A percentile compares a stretch with the other conserved stretches of the same genome.
These are phyloP conservation scores for Craterostigma plantagineum DNA, from an alignment of 257 asterid genomes.

Conservation along the genomic window DNA sequence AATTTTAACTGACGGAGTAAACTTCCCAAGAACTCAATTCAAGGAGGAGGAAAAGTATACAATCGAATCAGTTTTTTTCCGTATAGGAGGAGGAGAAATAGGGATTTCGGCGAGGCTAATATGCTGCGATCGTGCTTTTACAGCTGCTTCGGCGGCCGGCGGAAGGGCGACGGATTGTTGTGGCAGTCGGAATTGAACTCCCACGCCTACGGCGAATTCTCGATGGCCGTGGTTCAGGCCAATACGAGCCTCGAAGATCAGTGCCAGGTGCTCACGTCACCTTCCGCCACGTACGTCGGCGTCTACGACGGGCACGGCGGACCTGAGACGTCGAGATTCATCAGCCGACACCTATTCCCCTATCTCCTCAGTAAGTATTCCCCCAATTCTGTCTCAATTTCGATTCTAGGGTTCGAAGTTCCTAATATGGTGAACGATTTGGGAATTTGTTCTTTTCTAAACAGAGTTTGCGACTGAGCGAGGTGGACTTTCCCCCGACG, in stretches of 20 bases:
- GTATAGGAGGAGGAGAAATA: too few species aligned
- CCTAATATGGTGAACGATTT: too few species aligned
- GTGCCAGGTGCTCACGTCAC: slow-evolving; percentile 76
- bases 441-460: background rate
- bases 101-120: too few species aligned
- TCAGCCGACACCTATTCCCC: slow-evolving; percentile 63
- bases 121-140: slow-evolving; percentile 56
- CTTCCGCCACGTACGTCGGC: slow-evolving; percentile 80
- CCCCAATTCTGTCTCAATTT: background rate
- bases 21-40: too few species aligned
- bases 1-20: too few species aligned
- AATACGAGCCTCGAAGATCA: slow-evolving; percentile 82
- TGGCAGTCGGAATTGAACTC: slow-evolving; percentile 84
- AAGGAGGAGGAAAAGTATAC: too few species aligned
- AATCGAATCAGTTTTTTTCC: too few species aligned
- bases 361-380: slow-evolving; percentile 41
- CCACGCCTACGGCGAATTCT: slow-evolving; percentile 74
- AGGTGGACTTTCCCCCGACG: slow-evolving; percentile 80
- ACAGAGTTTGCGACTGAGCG: slow-evolving; percentile 73
- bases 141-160: slow-evolving; percentile 37
- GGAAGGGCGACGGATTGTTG: slow-evolving; percentile 49
- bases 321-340: slow-evolving; percentile 91
- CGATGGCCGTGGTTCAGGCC: slow-evolving; percentile 93
- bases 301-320: slow-evolving; percentile 99
- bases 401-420: background rate